These are phyloP conservation scores for Aureobasidium pullulans DNA, from an alignment of 2,329 filamentous ascomycete species.

Conservation along the genomic window DNA sequence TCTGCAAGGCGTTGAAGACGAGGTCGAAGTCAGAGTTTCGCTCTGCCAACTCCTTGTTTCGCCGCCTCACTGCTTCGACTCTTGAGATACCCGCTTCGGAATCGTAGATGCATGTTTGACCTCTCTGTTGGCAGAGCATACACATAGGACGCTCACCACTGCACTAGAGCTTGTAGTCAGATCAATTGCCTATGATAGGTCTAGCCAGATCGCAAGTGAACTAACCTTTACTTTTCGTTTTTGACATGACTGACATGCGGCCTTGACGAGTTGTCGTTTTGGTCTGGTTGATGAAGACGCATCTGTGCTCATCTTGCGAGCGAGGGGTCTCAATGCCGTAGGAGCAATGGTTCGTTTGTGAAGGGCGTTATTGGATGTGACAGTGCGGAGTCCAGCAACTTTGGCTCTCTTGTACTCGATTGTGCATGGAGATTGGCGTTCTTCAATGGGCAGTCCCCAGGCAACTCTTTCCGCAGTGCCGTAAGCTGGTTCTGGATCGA, in stretches of 20 bases:
- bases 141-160: constrained; percentile 11
- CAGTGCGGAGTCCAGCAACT: neutral
- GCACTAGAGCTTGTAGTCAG: neutral
- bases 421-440: neutral
- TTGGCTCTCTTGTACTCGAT: neutral
- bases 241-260: constrained; percentile 9
- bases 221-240: constrained; percentile 12
- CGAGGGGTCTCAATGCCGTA: neutral
- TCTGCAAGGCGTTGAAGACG: neutral
- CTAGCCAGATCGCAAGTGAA: neutral
- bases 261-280: constrained; percentile 12
- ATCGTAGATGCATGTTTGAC: constrained; percentile 8
- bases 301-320: constrained; percentile 3
- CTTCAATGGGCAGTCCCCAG: neutral
- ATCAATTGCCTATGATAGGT: neutral
- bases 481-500: neutral
- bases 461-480: neutral
- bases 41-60: constrained; percentile 10
- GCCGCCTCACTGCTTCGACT: constrained; percentile 7
- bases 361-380: neutral
- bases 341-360: neutral
- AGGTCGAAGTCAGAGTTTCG: constrained; percentile 5
- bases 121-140: constrained; percentile 5
- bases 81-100: constrained; percentile 9
- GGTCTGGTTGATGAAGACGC: neutral